Conservation (phyloP, 768 basidiomycete genomes). For the Lactarius sp. region DNA sequence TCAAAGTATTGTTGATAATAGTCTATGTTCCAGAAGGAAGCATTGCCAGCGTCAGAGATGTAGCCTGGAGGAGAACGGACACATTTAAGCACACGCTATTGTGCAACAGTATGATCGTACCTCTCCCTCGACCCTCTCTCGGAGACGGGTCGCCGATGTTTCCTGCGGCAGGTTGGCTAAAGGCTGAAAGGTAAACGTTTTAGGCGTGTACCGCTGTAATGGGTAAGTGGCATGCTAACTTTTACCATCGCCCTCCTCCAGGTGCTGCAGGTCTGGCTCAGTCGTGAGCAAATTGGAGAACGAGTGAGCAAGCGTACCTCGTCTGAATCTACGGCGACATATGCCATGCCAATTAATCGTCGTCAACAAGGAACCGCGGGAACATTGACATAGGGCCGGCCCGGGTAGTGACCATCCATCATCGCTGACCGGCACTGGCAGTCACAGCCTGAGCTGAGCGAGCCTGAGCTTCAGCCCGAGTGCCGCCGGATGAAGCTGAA, state of each 20-base stretch:
- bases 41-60: constrained; percentile 47
- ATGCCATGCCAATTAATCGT: constrained; percentile 46
- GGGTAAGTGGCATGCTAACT: neutral
- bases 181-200: neutral
- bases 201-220: neutral
- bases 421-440: too few species aligned
- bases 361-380: neutral
- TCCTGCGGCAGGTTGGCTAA: constrained; percentile 15
- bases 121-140: constrained; percentile 15
- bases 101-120: neutral
- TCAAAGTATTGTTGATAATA: constrained; percentile 89
- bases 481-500: neutral
- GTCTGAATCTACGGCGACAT: constrained; percentile 66
- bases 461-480: neutral
- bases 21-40: constrained; percentile 68
- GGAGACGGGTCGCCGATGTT: neutral
- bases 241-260: constrained; percentile 42
- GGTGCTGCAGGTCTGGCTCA: constrained; percentile 33
- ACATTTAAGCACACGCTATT: neutral
- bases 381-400: neutral
- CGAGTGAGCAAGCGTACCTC: constrained; percentile 43
- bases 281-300: neutral
- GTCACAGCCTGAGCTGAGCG: too few species aligned
- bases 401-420: neutral
- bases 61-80: constrained; percentile 45